phyloP scores from a whole-genome alignment of 2,329 filamentous ascomycete species.

The Fusarium sp. region DNA sequence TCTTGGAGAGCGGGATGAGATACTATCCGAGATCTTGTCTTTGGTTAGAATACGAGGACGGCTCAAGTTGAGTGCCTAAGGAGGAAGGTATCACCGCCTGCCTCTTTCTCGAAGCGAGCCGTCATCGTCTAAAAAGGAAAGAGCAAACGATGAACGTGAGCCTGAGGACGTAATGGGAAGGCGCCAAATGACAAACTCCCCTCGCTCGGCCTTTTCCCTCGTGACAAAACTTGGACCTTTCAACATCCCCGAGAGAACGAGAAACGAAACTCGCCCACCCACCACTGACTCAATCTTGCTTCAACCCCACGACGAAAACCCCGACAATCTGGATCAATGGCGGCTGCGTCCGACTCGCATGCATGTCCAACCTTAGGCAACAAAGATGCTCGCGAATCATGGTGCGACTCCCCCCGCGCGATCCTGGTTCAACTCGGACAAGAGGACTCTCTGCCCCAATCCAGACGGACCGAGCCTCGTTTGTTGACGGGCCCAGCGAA shows the following conservation, averaged over 20 bases:
- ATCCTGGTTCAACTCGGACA: constrained; percentile 12
- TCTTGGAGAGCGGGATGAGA: background rate
- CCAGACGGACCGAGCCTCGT: constrained; percentile 1
- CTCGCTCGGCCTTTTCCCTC: background rate
- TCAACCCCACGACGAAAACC: background rate
- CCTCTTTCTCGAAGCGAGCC: background rate
- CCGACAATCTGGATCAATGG: constrained; percentile 20
- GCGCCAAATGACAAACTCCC: background rate
- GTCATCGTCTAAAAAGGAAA: background rate
- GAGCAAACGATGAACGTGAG: background rate
- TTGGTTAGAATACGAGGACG: background rate
- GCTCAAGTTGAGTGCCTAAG: background rate
- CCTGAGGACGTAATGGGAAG: background rate
- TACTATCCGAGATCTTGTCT: background rate
- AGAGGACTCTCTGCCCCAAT: constrained; percentile 9
- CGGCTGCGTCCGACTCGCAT: constrained; percentile 18
- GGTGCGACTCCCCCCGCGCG: constrained; percentile 23
- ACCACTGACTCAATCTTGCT: background rate
- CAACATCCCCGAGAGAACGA: background rate
- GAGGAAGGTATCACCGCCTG: background rate
- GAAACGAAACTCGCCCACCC: background rate
- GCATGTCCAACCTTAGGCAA: constrained; percentile 16
- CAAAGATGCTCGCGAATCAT: constrained; percentile 16
- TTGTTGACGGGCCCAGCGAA: background rate
- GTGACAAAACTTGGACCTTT: constrained; percentile 18